These are phyloP conservation scores for Globisporangium solare DNA, from an alignment of 352 stramenopile species.

Conservation along the genomic window DNA sequence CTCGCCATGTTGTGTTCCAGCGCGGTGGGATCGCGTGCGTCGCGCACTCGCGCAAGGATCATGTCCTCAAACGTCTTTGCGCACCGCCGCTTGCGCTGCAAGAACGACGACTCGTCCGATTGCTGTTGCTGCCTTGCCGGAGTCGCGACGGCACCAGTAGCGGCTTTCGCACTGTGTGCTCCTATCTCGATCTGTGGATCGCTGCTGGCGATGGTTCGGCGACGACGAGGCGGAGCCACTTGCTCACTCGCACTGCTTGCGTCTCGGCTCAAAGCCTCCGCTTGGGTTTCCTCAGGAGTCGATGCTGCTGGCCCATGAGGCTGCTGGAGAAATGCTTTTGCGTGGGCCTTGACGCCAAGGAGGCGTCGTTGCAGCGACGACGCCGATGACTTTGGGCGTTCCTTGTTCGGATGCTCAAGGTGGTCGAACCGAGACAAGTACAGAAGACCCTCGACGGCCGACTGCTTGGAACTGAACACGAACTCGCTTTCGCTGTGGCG, in stretches of 20 bases:
- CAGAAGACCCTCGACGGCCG: conserved; percentile 39
- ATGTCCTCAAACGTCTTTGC: conserved; percentile 78
- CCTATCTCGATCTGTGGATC: neutral
- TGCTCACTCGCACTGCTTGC: neutral
- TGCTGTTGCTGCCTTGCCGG: conserved; percentile 10
- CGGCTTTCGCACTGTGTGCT: neutral
- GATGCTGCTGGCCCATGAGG: neutral
- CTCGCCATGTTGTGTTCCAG: conserved; percentile 21
- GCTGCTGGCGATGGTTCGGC: neutral
- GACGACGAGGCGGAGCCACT: neutral
- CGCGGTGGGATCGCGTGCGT: conserved; percentile 3
- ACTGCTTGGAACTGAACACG: conserved; percentile 41
- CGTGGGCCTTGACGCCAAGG: neutral
- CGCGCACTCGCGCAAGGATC: conserved; percentile 40
- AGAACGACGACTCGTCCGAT: conserved; percentile 22
- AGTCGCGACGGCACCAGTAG: neutral
- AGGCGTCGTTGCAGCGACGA: conserved; percentile 16
- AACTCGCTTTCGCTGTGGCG: conserved; percentile 52
- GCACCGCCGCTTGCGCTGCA: conserved; percentile 59
- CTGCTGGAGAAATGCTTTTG: neutral
- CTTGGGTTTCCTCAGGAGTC: neutral
- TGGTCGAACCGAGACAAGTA: conserved; percentile 54
- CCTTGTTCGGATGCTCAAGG: conserved; percentile 22
- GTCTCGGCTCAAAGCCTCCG: neutral
- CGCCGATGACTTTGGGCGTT: conserved; percentile 16